Base-by-base conservation (phyloP, 352 stramenopile genomes). In the Globisporangium nunn region DNA sequence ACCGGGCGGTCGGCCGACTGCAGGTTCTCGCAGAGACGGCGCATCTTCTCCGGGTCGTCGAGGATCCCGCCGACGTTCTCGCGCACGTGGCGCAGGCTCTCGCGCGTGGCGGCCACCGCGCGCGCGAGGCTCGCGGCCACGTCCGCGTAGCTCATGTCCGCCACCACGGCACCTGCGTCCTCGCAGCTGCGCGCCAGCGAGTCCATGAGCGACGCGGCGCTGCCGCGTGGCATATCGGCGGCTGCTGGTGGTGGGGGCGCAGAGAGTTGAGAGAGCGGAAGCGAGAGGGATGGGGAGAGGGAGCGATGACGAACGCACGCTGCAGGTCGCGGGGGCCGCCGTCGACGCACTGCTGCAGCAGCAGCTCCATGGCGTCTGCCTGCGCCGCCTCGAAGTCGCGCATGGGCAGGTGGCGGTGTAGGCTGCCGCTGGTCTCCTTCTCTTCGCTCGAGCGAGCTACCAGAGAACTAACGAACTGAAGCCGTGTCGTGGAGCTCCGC, bases 121-220 rank as follows among this genome's bases (percentile, higher is more conserved):
- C 77, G 62, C 12, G 73, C 70, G 54, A 93, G 68, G 44, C 62
- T 70, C 17, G 56, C 31, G 6, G 77, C 70, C 35, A 93, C 75
- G 50, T 93, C 69, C 10, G 74, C 70, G n/a, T 70, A 64, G 46
- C 63, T 74, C 31, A 93, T 58, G 31, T 80, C 66, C 43, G 75
- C 60, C 50, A 90, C 65, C 30, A 61, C 63, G 2, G 75, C 75
- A 47, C 70, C 80, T 12, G 78, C 78, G 12, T 90, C 78, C 30
- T 77, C 76, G 57, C 83, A 93, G 12, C 60, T 73, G 54, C 86
- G 70, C 6, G 78, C 80, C 37, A 93, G 63, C 15, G 87, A 59
- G 51, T 89, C 73, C 67, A 92, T 68, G 28, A 92, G 66, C 28
- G 70, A 84, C 15, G 77, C 68, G 54, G 70, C 72, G 41, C 31